Conservation (phyloP, 306 rosid genomes). For the Vigna mungo region DNA sequence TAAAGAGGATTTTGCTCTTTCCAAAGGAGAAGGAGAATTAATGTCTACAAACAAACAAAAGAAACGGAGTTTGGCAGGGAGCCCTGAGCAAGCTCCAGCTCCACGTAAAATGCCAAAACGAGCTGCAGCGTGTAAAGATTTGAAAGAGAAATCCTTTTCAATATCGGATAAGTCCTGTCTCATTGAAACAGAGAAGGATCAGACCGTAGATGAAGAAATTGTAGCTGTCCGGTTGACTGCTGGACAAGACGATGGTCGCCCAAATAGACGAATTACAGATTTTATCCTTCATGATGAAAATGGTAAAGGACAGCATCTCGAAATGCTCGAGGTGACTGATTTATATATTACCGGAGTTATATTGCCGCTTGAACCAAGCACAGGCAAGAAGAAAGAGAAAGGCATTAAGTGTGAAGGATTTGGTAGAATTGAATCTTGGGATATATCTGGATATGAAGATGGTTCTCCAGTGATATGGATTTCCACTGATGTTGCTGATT, state of each 20-base stretch:
- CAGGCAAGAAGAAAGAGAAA: conserved; percentile 68
- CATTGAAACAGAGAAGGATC: conserved; percentile 66
- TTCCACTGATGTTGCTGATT: conserved; percentile 85
- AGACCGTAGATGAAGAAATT: conserved; percentile 67
- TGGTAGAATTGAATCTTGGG: conserved; percentile 92
- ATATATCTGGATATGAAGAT: conserved; percentile 92
- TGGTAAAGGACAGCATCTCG: conserved; percentile 71
- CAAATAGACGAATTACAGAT: conserved; percentile 78
- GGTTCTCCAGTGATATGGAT: conserved; percentile 88
- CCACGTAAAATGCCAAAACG: conserved; percentile 85
- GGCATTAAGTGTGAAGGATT: conserved; percentile 82
- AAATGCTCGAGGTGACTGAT: conserved; percentile 81
- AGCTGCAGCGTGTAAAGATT: conserved; percentile 75
- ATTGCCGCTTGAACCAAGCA: conserved; percentile 65
- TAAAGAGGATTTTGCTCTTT: conserved; percentile 31
- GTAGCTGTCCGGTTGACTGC: conserved; percentile 71
- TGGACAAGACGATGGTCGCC: conserved; percentile 62
- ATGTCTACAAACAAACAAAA: conserved; percentile 51
- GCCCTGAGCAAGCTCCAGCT: conserved; percentile 54
- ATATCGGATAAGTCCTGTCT: conserved; percentile 60
- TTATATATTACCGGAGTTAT: conserved; percentile 76
- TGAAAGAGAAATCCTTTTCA: conserved; percentile 67
- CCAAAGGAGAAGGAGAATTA: conserved; percentile 41
- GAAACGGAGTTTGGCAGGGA: conserved; percentile 61
- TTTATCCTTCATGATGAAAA: conserved; percentile 74